phyloP scores from a whole-genome alignment of 768 basidiomycete genomes.

The Daedalea quercina region DNA sequence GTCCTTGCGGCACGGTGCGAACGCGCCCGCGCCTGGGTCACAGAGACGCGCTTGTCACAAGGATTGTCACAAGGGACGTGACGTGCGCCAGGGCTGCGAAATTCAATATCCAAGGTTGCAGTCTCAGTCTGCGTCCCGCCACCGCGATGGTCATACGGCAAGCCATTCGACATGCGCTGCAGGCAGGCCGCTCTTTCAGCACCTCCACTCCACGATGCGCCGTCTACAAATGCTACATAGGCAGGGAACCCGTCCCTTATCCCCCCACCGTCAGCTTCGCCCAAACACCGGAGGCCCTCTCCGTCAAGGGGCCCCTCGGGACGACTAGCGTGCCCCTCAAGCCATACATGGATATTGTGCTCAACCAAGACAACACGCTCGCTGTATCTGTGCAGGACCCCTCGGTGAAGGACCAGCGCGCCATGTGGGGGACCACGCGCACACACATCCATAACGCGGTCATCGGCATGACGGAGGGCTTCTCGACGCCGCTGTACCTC shows the following conservation, averaged over 20 bases:
- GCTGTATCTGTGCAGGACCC: constrained; percentile 48
- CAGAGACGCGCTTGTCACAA: neutral
- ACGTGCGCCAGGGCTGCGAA: too few relatives aligned
- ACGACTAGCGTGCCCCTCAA: constrained; percentile 40
- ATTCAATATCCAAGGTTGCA: too few relatives aligned
- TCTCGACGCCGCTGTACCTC: constrained; percentile 74
- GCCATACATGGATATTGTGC: constrained; percentile 36
- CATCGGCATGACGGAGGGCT: constrained; percentile 84
- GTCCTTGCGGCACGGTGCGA: too few relatives aligned
- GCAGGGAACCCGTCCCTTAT: constrained; percentile 42
- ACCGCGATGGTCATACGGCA: constrained; percentile 2
- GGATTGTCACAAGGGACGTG: neutral
- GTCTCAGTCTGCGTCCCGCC: too few relatives aligned
- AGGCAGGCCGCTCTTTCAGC: constrained; percentile 34
- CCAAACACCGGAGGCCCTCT: constrained; percentile 28
- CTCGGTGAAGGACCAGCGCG: constrained; percentile 67
- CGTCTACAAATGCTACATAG: constrained; percentile 37
- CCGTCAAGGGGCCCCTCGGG: constrained; percentile 57
- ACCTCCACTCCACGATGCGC: constrained; percentile 32
- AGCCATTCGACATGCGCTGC: constrained; percentile 12
- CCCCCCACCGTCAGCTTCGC: constrained; percentile 41
- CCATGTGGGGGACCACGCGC: constrained; percentile 94
- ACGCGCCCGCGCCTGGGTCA: neutral
- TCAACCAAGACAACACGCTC: constrained; percentile 27
- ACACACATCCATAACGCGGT: constrained; percentile 88